Conservation (phyloP, 176 grass and related monocot species). For the Cenchrus purpureus region DNA sequence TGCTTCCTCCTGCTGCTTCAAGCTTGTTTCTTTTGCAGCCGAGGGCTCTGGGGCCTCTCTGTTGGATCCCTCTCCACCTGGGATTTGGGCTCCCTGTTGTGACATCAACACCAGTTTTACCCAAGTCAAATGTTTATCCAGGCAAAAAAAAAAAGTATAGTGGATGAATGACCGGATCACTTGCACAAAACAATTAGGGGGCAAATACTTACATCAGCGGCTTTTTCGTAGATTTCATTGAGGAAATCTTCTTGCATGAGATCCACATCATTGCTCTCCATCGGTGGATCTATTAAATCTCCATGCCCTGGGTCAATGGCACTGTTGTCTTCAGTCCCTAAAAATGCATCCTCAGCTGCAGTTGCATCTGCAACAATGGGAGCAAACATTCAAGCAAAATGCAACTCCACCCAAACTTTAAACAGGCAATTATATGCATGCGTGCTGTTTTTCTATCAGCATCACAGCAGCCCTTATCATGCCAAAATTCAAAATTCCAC, state of each 20-base stretch:
- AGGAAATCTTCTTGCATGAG: constrained; percentile 72
- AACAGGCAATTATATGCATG: neutral
- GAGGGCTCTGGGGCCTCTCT: neutral
- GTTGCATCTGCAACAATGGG: constrained; percentile 47
- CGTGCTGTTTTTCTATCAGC: neutral
- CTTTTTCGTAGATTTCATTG: constrained; percentile 66
- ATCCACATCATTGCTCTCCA: constrained; percentile 43
- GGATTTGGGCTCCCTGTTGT: constrained; percentile 21
- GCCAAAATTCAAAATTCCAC: neutral
- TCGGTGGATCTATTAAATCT: constrained; percentile 36
- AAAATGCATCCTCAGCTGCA: constrained; percentile 37
- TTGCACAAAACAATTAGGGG: neutral
- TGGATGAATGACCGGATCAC: neutral
- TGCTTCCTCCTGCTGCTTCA: constrained; percentile 21
- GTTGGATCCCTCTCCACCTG: neutral
- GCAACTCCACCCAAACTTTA: constrained; percentile 1
- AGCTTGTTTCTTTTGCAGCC: neutral
- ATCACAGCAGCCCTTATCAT: neutral
- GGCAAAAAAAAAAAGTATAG: neutral
- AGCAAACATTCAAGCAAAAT: neutral
- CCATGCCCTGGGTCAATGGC: constrained; percentile 20
- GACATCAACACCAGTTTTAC: neutral
- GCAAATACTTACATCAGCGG: constrained; percentile 54
- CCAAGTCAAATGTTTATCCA: neutral
- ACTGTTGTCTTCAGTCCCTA: constrained; percentile 39